Conservation (phyloP, 2,329 filamentous ascomycete genomes). For the Alternaria incomplexa region DNA sequence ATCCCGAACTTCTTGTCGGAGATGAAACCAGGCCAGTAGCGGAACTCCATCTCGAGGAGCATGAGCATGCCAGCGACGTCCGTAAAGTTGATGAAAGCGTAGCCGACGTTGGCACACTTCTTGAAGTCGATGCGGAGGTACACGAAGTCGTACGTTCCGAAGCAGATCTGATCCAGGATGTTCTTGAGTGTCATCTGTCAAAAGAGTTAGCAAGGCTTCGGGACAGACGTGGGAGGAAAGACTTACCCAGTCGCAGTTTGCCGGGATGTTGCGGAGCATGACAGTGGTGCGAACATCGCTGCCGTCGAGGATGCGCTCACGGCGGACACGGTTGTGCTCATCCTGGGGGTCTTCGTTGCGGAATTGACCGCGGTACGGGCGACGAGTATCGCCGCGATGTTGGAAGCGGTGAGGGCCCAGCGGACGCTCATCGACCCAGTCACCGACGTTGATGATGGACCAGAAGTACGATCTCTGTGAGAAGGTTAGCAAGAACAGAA, state of each 20-base stretch:
- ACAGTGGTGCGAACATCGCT: constrained; percentile 64
- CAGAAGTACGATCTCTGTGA: constrained; percentile 32
- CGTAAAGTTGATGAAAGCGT: constrained; percentile 95
- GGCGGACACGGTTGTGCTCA: constrained; percentile 48
- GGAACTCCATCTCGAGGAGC: constrained; percentile 40
- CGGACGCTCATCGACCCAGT: constrained; percentile 29
- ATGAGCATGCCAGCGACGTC: constrained; percentile 59
- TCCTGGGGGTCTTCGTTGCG: constrained; percentile 27
- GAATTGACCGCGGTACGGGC: neutral
- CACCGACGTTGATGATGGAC: constrained; percentile 16
- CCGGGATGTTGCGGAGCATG: constrained; percentile 94
- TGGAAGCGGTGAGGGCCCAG: constrained; percentile 25
- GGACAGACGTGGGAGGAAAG: neutral
- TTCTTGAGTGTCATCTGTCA: constrained; percentile 63
- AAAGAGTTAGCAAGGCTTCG: constrained; percentile 19
- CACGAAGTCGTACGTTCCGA: constrained; percentile 90
- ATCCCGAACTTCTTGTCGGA: constrained; percentile 87
- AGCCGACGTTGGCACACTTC: constrained; percentile 74
- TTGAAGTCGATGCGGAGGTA: constrained; percentile 80
- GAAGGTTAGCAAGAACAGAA: constrained; percentile 16
- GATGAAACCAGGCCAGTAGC: constrained; percentile 75
- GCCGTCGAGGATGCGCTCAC: constrained; percentile 50
- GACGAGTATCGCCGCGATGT: constrained; percentile 23
- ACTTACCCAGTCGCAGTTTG: constrained; percentile 73
- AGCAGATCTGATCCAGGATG: constrained; percentile 78